Evolutionary conservation across 495 filamentous ascomycete genomes (phyloP), one percentile per base, ranked within the genome.

Genomic region (Podospora pseudocomata): DNA sequence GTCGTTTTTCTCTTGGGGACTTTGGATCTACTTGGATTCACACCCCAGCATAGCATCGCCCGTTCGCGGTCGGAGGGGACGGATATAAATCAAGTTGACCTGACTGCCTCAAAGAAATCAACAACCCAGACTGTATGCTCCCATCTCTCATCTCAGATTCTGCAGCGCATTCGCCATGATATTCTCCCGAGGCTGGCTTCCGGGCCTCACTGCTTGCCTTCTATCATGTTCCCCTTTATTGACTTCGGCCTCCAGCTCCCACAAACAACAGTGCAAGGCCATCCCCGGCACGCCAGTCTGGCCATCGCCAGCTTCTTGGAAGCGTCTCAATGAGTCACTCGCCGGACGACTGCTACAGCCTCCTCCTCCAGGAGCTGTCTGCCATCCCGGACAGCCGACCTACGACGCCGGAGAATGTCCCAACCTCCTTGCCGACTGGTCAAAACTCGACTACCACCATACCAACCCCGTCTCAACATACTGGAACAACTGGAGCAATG

Each of bases 351-450:
- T 90, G 44, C 77, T 88, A 66, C 74, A 72, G 20, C 83, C 83
- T 28, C 53, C 77, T 64, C 86, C 88, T 61, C 79, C 85, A 19
- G 88, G 81, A 69, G 80, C 81, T 65, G 75, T 85, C 61, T 90
- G 88, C 73, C 87, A 90, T 73, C 69, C 75, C 53, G 70, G 63
- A 76, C 71, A 78, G 67, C 64, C 75, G 49, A 65, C 74, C 60
- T 77, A 76, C 73, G 69, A 79, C 72, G 61, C 75, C 65, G 64
- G 69, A 59, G 64, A 75, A 32, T 84, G 82, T 67, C 61, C 74
- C 34, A 19, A 49, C 49, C 73, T 82, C 69, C 66, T 68, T 34
- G 49, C 68, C 55, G 73, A 39, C 60, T 82, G 80, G 78, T 30
- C 64, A 3, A 79, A 73, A 64, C 78, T 74, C 58, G 73, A 73